Evolutionary conservation across 495 filamentous ascomycete genomes (phyloP), one percentile per base, ranked within the genome.

Genomic region (Penicillium cataractarum): DNA sequence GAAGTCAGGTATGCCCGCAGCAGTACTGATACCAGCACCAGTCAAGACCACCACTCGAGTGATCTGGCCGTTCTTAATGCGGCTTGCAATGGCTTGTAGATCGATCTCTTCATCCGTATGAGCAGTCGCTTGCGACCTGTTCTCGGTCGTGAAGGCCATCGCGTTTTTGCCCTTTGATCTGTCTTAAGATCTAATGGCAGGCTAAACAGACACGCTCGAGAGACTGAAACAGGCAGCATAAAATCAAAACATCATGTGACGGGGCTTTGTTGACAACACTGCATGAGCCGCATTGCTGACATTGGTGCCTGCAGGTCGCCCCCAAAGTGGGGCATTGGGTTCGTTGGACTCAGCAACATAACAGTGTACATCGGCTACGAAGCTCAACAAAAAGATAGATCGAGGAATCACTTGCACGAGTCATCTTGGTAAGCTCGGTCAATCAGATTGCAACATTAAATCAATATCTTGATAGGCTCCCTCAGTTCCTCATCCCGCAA

Each of bases 1-100:
- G 70, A 94, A 93, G 67, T 93, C 91, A 39, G 91, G 90, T 60
- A 92, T 90, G 22, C 90, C 90, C 8, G 91, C 83, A 15, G 86
- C 85, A 4, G 90, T 68, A n/a, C 72, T 75, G 54, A 75, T 73
- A 6, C 72, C 74, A 10, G 74, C 74, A 49, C 74, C 74, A 0
- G 62, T 46, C 15, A 75, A 49, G 48, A 68, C 63, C 40, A 75
- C 65, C 17, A 75, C 71, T 15, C 59, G 61, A 0, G 24, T 74
- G 19, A 54, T 61, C 33, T 66, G 9, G 2, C 65, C 60, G 35
- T 40, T 50, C 54, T 65, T 63, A 57, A 75, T 72, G 17, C 40
- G 50, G 24, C 58, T 37, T 50, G 64, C 62, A 46, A 74, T 52
- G 27, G 27, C 26, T 49, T 63, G 22, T 6, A 40, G n/a, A 17